phyloP scores from a whole-genome alignment of 2,329 filamentous ascomycete genomes.

The Botryotinia narcissicola region DNA sequence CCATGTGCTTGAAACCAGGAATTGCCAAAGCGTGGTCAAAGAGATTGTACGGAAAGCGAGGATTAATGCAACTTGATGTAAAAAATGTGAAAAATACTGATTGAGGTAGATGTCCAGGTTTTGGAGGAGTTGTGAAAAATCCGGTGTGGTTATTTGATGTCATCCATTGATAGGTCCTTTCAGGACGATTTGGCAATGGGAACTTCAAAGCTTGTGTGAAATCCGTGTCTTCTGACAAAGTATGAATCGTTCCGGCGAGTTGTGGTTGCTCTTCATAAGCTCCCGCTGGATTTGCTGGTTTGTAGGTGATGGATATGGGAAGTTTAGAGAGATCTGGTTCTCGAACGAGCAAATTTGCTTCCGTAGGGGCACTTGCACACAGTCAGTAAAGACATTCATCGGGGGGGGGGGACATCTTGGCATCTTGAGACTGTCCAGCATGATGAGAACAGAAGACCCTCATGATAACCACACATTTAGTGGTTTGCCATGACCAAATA shows the following conservation, averaged over 20 bases:
- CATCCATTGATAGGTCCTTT: constrained; percentile 77
- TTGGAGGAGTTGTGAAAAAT: constrained; percentile 75
- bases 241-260: constrained; percentile 59
- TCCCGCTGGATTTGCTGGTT: constrained; percentile 50
- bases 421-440: neutral
- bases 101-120: constrained; percentile 39
- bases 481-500: neutral
- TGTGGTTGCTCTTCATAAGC: constrained; percentile 65
- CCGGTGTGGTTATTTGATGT: constrained; percentile 86
- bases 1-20: constrained; percentile 74
- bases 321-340: constrained; percentile 75
- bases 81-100: constrained; percentile 82
- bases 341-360: constrained; percentile 78
- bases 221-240: constrained; percentile 74
- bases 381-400: neutral
- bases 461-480: neutral
- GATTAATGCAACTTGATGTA: constrained; percentile 89
- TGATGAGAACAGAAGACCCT: neutral
- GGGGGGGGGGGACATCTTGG: neutral
- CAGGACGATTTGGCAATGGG: constrained; percentile 60
- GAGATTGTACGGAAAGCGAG: constrained; percentile 84
- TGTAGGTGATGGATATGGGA: constrained; percentile 70
- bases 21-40: constrained; percentile 80
- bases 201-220: constrained; percentile 73
- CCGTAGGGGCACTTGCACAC: constrained; percentile 58